Conservation (phyloP, 768 basidiomycete species). For the Boletus tomentosulus region DNA sequence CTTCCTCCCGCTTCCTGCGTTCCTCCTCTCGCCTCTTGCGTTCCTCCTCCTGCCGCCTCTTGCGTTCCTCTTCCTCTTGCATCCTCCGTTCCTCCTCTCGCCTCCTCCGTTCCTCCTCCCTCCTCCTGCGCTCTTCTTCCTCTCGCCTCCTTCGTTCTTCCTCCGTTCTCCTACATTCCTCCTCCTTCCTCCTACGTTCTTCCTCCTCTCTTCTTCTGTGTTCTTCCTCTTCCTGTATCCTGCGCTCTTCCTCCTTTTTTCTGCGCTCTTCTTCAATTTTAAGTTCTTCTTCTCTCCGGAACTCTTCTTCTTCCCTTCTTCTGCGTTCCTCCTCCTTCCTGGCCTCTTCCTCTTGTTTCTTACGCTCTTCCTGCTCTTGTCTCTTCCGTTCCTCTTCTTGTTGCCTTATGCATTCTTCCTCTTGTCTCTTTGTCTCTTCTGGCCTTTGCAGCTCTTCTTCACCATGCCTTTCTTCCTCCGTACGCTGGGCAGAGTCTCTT, state of each 20-base stretch:
- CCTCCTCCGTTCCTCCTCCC: background rate
- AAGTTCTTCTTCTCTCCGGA: background rate
- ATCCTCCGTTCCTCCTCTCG: background rate
- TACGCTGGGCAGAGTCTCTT: background rate
- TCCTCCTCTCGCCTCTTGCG: conserved; percentile 15
- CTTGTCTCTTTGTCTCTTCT: background rate
- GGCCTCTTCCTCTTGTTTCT: conserved; percentile 18
- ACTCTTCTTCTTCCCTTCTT: conserved; percentile 14
- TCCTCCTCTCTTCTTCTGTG: conserved; percentile 21
- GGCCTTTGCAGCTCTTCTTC: conserved; percentile 3
- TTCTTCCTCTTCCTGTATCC: conserved; percentile 36
- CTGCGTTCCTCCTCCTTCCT: background rate
- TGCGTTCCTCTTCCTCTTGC: conserved; percentile 9
- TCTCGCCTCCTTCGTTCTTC: conserved; percentile 10
- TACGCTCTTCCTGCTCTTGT: conserved; percentile 20
- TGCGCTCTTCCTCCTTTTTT: conserved; percentile 37
- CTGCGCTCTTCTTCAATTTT: conserved; percentile 28
- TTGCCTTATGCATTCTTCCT: background rate
- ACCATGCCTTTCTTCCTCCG: conserved; percentile 1
- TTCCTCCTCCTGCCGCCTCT: conserved; percentile 22
- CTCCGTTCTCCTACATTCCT: conserved; percentile 11
- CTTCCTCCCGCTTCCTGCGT: conserved; percentile 14
- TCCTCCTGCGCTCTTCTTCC: conserved; percentile 9
- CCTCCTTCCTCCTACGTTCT: conserved; percentile 42
- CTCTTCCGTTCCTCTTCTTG: conserved; percentile 24